A percentile compares a stretch with the other conserved stretches of the same genome.
phyloP scores from a whole-genome alignment of 495 filamentous ascomycete genomes.

The Astrocystis sublimbata region DNA sequence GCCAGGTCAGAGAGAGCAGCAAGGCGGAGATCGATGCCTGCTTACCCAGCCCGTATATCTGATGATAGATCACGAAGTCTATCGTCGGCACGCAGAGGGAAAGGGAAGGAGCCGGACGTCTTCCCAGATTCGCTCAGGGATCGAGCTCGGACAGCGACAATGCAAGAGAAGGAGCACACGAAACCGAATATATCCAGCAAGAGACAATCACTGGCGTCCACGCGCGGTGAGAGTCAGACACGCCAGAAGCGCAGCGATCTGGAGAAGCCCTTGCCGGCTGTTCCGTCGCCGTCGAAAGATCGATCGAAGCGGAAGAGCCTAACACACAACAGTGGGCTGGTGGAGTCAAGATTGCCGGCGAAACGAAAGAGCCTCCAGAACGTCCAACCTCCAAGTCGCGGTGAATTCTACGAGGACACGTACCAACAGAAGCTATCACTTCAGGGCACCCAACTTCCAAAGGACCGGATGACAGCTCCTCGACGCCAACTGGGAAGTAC shows the following conservation, averaged over 20 bases:
- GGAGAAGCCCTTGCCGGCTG: slow-evolving; percentile 13
- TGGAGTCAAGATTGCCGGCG: slow-evolving; percentile 18
- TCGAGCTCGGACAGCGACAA: slow-evolving; percentile 16
- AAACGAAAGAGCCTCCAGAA: slow-evolving; percentile 34
- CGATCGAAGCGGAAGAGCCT: slow-evolving; percentile 19
- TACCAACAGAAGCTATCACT: slow-evolving; percentile 11
- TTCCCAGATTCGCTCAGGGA: slow-evolving; percentile 28
- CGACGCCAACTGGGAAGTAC: slow-evolving; percentile 16
- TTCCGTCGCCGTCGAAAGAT: slow-evolving; percentile 5
- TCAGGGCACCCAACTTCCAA: slow-evolving; percentile 13
- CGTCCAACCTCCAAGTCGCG: slow-evolving; percentile 23
- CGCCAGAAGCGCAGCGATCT: slow-evolving; percentile 13
- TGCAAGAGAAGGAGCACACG: background rate
- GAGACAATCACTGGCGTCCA: background rate
- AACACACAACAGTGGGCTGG: slow-evolving; percentile 19
- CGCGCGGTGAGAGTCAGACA: slow-evolving; percentile 10
- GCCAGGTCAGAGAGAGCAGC: slow-evolving; percentile 15
- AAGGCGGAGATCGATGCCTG: slow-evolving; percentile 29
- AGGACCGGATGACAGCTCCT: slow-evolving; percentile 12
- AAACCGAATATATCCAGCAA: slow-evolving; percentile 14
- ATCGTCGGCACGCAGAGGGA: slow-evolving; percentile 5
- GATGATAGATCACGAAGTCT: slow-evolving; percentile 15
- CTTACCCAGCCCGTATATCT: slow-evolving; percentile 19
- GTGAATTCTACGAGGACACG: slow-evolving; percentile 11
- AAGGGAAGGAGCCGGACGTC: background rate